These are phyloP conservation scores for Lepiota subincarnata DNA, from an alignment of 768 basidiomycete genomes.

Conservation along the genomic window DNA sequence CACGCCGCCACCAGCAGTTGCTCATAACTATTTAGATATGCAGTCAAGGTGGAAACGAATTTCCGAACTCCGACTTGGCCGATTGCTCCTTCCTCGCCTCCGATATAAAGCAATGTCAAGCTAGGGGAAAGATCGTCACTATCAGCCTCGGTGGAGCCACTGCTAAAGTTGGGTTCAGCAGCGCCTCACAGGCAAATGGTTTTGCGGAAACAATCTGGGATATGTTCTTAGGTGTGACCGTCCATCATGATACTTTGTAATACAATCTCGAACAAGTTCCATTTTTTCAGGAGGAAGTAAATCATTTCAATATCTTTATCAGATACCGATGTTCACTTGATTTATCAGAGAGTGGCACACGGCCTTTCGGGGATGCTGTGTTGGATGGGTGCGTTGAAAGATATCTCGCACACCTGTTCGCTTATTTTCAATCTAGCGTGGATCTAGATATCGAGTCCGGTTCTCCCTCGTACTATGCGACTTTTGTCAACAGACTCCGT, in stretches of 20 bases:
- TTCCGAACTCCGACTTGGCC: conserved; percentile 57
- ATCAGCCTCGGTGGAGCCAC: conserved; percentile 56
- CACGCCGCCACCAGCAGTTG: background rate
- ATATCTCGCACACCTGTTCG: background rate
- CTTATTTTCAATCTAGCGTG: conserved; percentile 29
- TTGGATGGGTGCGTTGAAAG: conserved; percentile 55
- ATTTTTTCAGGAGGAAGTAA: conserved; percentile 27
- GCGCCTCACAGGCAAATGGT: conserved; percentile 44
- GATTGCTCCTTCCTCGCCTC: conserved; percentile 59
- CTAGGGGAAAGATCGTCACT: conserved; percentile 51
- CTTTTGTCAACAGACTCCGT: conserved; percentile 50
- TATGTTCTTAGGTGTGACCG: conserved; percentile 52
- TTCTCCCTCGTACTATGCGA: conserved; percentile 41
- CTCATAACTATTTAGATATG: conserved; percentile 41
- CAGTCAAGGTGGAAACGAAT: conserved; percentile 43
- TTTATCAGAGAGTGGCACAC: conserved; percentile 33
- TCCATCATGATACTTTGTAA: background rate
- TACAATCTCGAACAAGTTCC: background rate
- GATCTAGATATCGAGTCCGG: conserved; percentile 75
- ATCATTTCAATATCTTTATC: conserved; percentile 17
- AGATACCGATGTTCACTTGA: conserved; percentile 5
- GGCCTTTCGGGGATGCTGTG: conserved; percentile 66
- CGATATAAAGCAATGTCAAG: conserved; percentile 63
- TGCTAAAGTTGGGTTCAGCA: conserved; percentile 52
- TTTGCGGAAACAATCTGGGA: conserved; percentile 69